Conservation (phyloP, 2,329 filamentous ascomycete genomes). For the Alternaria conjuncta region DNA sequence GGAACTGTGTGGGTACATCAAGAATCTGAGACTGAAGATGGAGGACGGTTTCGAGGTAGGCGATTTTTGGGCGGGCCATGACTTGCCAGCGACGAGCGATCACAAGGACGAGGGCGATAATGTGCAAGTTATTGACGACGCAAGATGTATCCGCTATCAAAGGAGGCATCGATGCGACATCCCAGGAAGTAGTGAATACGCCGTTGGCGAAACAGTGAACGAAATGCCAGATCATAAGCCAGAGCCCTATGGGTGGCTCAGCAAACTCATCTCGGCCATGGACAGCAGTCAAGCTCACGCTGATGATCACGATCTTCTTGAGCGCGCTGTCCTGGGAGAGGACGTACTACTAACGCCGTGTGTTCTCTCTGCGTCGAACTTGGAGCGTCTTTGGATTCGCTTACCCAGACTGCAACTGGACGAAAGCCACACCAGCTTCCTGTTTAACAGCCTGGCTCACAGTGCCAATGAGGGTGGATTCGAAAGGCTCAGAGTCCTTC, state of each 20-base stretch:
- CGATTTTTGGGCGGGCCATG: not conserved
- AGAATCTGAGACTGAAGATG: not conserved
- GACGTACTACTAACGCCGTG: not conserved
- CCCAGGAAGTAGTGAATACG: too few species aligned
- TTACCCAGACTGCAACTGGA: not conserved
- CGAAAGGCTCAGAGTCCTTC: not conserved
- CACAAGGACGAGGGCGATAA: too few species aligned
- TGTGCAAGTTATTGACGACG: too few species aligned
- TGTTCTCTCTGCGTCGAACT: not conserved
- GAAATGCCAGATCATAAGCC: not conserved
- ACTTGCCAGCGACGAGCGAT: too few species aligned
- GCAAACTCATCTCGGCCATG: not conserved
- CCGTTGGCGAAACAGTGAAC: too few species aligned
- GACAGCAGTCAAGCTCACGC: not conserved
- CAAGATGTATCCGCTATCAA: not conserved
- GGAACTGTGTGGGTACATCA: not conserved
- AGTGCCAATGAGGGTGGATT: not conserved
- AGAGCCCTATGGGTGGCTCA: not conserved
- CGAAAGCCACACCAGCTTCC: rapidly evolving
- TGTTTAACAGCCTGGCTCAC: not conserved
- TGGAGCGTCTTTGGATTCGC: not conserved
- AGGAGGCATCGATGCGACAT: too few species aligned
- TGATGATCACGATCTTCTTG: not conserved
- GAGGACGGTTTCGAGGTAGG: not conserved
- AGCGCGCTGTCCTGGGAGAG: not conserved